Base-by-base conservation (phyloP, 257 asterid genomes). In the Solanum virginianum region DNA sequence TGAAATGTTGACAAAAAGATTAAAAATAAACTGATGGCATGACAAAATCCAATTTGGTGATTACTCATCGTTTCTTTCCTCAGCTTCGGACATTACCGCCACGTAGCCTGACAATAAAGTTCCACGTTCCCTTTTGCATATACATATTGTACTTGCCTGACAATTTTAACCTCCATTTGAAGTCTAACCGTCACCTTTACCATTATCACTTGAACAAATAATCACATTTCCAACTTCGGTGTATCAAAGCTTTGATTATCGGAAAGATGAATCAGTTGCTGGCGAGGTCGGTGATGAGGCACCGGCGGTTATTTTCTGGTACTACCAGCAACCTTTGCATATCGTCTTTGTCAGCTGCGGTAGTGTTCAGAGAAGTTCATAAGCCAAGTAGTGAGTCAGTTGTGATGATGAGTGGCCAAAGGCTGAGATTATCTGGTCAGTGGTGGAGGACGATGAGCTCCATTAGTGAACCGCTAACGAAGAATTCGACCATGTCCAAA, bases 231-330 rank as follows among this genome's bases (percentile, higher is more conserved):
- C 29, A 16, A 20, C 39, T 57, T 57, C 32, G 2, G 15, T 29
- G 14, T 5, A 43, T 26, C 84, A 24, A 4, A 45, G n/a, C 8
- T 39, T 53, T 36, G 47, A 59, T 55, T n/a, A 32, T 75, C 79
- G 56, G 88, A 68, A 85, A 89, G 75, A 95, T 95, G 98, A 92
- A 90, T 62, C 86, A 82, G 80, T 84, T 90, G 68, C 51, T 90
- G 75, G 88, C 87, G 2, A 88, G 89, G 84, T 85, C 89, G 43
- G 86, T 82, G 88, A 82, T 88, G 90, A 90, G 86, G 88, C 41
- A 36, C 41, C 41, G 41, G 41, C 93, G 98, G 74, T 88, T 89
- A 85, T 20, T 88, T 86, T 92, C 16, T 24, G 45, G 90, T 74
- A 89, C 91, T 45, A 84, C 84, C 80, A 66, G 65, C 24, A 69